Base-by-base conservation (phyloP, 2,329 filamentous ascomycete species). In the Fusarium sarcochroum region DNA sequence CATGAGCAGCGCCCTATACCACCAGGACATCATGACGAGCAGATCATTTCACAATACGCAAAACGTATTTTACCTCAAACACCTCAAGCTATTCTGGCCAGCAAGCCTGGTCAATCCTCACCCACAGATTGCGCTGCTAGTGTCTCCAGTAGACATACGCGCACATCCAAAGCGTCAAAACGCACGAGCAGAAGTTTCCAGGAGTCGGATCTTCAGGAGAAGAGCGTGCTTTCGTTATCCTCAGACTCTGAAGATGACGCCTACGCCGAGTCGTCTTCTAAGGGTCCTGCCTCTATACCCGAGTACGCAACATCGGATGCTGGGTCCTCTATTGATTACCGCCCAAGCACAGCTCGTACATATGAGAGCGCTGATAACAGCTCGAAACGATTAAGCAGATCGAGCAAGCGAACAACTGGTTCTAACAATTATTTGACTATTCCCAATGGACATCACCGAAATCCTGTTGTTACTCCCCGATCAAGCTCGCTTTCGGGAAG, bases 181-280 rank as follows among this genome's bases (percentile, higher is more conserved):
- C 81, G 80, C 17, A 86, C 85, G 0, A 76, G 76, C 7, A 73
- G 68, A 48, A 87, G 85, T 68, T 76, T 87, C 17, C 75, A 82
- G 8, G 83, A 84, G 35, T 80, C 84, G 3, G 86, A 89, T 62
- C 77, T 88, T 7, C 80, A 86, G 41, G 81, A 86, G 51, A 86
- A 81, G 60, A 89, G 87, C 63, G 81, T 89, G 1, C 76, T 89
- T 15, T 85, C 86, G 2, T 80, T 89, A 2, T 88, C 86, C 2
- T 88, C 86, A 0, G 86, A 88, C 63, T 88, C 86, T 0, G 87
- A 89, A 58, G 83, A 84, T 1, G 83, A 84, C 1, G 68, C 69
- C 7, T 73, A 71, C 18, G 44, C 58, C 5, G 67, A 70, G 4
- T 54, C 73, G 0, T 58, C 71, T 10, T 50, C 67, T 4, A 76